A percentile compares a stretch with the other conserved stretches of the same genome.
Evolutionary conservation across 106 monocot genomes (phyloP).

Genomic region (Dendrobium chrysotoxum): DNA sequence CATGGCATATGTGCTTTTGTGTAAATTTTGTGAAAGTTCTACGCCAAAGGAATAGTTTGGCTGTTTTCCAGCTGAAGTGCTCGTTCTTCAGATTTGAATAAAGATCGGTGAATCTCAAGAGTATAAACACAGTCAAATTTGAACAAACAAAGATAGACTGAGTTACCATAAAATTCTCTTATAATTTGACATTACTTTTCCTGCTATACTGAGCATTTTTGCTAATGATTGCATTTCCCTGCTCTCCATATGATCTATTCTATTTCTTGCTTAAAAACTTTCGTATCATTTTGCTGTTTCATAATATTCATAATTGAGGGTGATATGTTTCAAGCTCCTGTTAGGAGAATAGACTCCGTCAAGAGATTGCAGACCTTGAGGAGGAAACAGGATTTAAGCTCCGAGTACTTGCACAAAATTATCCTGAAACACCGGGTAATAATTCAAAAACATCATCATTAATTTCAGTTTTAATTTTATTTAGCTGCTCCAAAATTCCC

Average conservation of each 20-base stretch:
- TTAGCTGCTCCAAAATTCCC: neutral
- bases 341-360: conserved; percentile 64
- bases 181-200: neutral
- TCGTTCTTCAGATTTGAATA: neutral
- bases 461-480: neutral
- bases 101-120: neutral
- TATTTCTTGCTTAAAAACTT: neutral
- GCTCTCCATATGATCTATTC: neutral
- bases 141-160: neutral
- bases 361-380: conserved; percentile 69
- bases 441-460: neutral
- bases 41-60: neutral
- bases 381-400: conserved; percentile 90
- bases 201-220: neutral
- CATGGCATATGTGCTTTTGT: neutral
- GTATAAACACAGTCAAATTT: neutral
- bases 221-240: neutral
- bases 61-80: neutral
- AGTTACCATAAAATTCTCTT: neutral
- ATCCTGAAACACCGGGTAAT: conserved; percentile 88
- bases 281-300: neutral
- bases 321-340: conserved; percentile 4
- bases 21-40: no score
- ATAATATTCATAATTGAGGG: neutral
- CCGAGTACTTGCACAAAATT: conserved; percentile 93